These are phyloP conservation scores for Trichoderma oligosporum DNA, from an alignment of 2,329 filamentous ascomycete species.

Conservation along the genomic window DNA sequence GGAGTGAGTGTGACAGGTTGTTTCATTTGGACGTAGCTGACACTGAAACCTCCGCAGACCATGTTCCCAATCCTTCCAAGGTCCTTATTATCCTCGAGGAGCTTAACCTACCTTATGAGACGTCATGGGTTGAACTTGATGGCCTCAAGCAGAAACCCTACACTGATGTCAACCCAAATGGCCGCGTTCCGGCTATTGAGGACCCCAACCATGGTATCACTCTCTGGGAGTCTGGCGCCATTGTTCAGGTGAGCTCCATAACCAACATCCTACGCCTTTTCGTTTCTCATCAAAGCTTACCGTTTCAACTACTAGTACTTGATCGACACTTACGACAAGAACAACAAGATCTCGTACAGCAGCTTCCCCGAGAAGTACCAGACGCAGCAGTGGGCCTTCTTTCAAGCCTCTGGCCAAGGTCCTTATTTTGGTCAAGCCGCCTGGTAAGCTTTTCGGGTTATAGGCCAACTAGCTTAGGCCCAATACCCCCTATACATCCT, in stretches of 20 bases:
- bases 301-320: constrained; percentile 18
- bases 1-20: background rate
- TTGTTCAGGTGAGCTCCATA: constrained; percentile 10
- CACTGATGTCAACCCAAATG: constrained; percentile 34
- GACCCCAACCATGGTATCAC: constrained; percentile 24
- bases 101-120: constrained; percentile 34
- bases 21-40: background rate
- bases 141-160: constrained; percentile 28
- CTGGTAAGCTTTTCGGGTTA: constrained; percentile 20
- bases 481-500: too few species aligned
- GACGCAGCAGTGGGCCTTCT: constrained; percentile 25
- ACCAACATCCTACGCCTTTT: background rate
- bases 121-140: constrained; percentile 21
- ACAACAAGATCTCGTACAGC: constrained; percentile 18
- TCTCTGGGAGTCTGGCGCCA: constrained; percentile 26
- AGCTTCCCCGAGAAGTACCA: background rate
- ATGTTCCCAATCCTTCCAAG: constrained; percentile 23
- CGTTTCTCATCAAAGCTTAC: background rate
- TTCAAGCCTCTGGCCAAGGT: constrained; percentile 30
- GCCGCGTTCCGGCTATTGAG: constrained; percentile 28
- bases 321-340: constrained; percentile 24
- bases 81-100: constrained; percentile 36
- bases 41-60: background rate
- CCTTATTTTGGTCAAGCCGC: constrained; percentile 30
- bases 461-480: background rate